Conservation (phyloP, 228 moss, liverwort and hornwort species). For the Sphagnum fallax region DNA sequence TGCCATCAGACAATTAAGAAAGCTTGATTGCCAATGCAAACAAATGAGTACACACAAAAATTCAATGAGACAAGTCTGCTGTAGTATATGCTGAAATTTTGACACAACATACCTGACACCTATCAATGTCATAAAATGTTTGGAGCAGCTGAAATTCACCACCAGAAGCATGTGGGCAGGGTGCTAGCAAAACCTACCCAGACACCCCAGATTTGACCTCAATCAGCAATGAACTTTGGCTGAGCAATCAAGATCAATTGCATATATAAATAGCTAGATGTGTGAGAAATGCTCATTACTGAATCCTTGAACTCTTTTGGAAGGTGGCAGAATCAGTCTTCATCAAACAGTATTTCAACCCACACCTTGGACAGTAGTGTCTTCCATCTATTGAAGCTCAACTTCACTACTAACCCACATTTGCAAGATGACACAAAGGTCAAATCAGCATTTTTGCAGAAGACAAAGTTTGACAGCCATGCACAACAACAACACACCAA, state of each 20-base stretch:
- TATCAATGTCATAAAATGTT: slow-evolving; percentile 58
- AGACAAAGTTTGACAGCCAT: slow-evolving; percentile 3
- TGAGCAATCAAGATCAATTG: not conserved
- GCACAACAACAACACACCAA: slow-evolving; percentile 21
- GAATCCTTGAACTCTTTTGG: too few species aligned
- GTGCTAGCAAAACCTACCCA: slow-evolving; percentile 61
- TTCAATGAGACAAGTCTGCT: not conserved
- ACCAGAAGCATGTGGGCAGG: slow-evolving; percentile 88
- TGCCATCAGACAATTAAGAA: not conserved
- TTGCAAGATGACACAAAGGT: not conserved
- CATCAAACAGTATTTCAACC: too few species aligned
- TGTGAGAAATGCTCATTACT: too few species aligned
- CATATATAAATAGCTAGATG: too few species aligned
- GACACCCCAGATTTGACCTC: not conserved
- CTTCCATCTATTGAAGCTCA: not conserved
- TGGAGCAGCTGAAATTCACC: slow-evolving; percentile 64
- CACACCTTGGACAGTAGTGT: not conserved
- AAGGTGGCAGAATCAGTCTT: too few species aligned
- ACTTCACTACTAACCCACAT: not conserved
- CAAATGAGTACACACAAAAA: too few species aligned
- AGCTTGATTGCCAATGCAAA: not conserved
- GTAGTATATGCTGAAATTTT: not conserved
- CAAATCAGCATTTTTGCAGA: not conserved
- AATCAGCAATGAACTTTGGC: not conserved
- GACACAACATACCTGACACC: slow-evolving; percentile 45